A percentile compares a stretch with the other conserved stretches of the same genome.
Conservation (phyloP, 441 rosid species). For the Eruca vesicaria region DNA sequence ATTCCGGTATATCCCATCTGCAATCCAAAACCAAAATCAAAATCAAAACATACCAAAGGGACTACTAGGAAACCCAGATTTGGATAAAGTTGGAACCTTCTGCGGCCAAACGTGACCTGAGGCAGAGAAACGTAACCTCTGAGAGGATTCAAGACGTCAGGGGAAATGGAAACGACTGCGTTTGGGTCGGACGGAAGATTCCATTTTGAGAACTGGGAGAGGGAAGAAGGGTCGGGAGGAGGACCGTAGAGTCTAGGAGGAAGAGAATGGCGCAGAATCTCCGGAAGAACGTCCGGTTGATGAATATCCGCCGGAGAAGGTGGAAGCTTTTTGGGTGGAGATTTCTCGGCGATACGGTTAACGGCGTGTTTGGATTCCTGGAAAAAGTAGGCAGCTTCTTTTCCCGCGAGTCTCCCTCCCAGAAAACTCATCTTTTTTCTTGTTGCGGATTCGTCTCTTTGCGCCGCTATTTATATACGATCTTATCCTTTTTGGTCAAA, state of each 20-base stretch:
- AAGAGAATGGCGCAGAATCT: conserved; percentile 77
- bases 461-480: background rate
- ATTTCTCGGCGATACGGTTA: conserved; percentile 74
- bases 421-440: conserved; percentile 72
- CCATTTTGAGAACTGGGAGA: conserved; percentile 77
- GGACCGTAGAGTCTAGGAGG: conserved; percentile 63
- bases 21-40: conserved; percentile 4
- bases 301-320: conserved; percentile 34
- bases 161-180: conserved; percentile 38
- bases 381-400: conserved; percentile 88
- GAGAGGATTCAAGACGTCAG: conserved; percentile 78
- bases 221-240: conserved; percentile 58
- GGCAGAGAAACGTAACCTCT: conserved; percentile 78
- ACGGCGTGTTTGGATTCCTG: conserved; percentile 89
- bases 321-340: conserved; percentile 29
- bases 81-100: conserved; percentile 45
- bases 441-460: conserved; percentile 1
- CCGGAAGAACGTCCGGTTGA: conserved; percentile 82
- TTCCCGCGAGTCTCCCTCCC: conserved; percentile 74
- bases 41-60: background rate
- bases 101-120: conserved; percentile 89
- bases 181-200: conserved; percentile 44
- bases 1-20: conserved; percentile 80
- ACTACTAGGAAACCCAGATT: background rate
- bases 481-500: background rate